Conservation (phyloP, 129 eudicot genomes). For the Sambucus nigra region DNA sequence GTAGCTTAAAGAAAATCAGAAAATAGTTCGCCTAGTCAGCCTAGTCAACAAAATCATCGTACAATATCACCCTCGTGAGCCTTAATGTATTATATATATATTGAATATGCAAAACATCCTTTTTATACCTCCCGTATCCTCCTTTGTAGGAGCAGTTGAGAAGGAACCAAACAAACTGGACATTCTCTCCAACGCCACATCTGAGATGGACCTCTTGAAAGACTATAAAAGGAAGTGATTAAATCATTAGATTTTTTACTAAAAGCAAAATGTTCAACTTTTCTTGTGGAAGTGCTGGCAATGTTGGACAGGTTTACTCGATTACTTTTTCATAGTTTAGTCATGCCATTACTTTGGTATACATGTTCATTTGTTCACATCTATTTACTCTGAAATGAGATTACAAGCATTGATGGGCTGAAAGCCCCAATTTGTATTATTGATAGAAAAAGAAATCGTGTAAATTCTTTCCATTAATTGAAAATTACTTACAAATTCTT, state of each 20-base stretch:
- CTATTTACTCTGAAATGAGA: background rate
- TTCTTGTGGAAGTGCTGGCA: background rate
- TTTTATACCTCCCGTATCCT: constrained; percentile 48
- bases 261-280: background rate
- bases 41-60: background rate
- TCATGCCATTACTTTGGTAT: background rate
- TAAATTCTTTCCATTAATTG: background rate
- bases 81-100: background rate
- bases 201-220: constrained; percentile 57
- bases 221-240: constrained; percentile 21
- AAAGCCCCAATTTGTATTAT: no score
- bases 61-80: background rate
- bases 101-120: background rate
- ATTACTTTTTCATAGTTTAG: background rate
- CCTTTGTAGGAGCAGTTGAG: constrained; percentile 39
- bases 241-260: background rate
- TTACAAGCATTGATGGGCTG: constrained; percentile 1
- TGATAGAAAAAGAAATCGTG: no score
- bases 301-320: background rate
- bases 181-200: constrained; percentile 50
- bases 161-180: constrained; percentile 66
- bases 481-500: constrained; percentile 54
- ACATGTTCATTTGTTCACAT: background rate
- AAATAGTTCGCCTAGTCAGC: background rate
- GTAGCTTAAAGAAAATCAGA: background rate